A percentile compares a stretch with the other conserved stretches of the same genome.
These are phyloP conservation scores for Cryptococcus hybrid DNA, from an alignment of 1,284 basidiomycete species.

Conservation along the genomic window DNA sequence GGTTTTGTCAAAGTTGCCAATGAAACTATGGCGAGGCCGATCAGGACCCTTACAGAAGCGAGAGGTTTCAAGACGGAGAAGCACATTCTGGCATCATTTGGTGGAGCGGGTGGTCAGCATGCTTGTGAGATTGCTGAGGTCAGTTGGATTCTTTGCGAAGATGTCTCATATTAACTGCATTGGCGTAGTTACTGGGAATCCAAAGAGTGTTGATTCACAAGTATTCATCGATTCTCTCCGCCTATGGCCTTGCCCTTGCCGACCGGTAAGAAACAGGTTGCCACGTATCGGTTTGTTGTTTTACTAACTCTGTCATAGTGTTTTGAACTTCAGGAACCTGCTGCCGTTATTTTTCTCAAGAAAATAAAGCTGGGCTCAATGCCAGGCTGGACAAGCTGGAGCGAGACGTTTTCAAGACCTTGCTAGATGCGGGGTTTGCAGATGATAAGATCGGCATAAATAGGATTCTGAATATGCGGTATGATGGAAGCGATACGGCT, in stretches of 20 bases:
- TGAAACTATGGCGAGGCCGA: constrained; percentile 90
- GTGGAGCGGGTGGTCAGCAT: constrained; percentile 88
- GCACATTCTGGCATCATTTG: constrained; percentile 85
- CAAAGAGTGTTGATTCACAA: constrained; percentile 79
- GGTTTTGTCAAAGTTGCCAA: constrained; percentile 87
- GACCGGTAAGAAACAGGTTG: constrained; percentile 60
- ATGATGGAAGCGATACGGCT: constrained; percentile 76
- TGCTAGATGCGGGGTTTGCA: constrained; percentile 76
- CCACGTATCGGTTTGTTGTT: too few species aligned
- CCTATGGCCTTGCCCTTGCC: constrained; percentile 84
- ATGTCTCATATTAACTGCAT: neutral
- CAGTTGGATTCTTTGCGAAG: neutral
- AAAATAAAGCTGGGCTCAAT: too few species aligned
- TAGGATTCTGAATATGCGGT: constrained; percentile 86
- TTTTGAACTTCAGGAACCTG: constrained; percentile 82
- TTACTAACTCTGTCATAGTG: constrained; percentile 52
- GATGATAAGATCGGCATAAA: constrained; percentile 68
- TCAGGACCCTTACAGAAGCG: constrained; percentile 87
- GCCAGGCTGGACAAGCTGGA: constrained; percentile 66
- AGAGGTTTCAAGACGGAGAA: constrained; percentile 78
- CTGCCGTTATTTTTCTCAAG: constrained; percentile 56
- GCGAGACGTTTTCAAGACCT: constrained; percentile 62
- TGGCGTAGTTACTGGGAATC: constrained; percentile 61
- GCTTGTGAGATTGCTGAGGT: constrained; percentile 76
- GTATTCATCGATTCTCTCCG: constrained; percentile 82